phyloP scores from a whole-genome alignment of 169 alveolate genomes.

The Babesia bigemina region DNA sequence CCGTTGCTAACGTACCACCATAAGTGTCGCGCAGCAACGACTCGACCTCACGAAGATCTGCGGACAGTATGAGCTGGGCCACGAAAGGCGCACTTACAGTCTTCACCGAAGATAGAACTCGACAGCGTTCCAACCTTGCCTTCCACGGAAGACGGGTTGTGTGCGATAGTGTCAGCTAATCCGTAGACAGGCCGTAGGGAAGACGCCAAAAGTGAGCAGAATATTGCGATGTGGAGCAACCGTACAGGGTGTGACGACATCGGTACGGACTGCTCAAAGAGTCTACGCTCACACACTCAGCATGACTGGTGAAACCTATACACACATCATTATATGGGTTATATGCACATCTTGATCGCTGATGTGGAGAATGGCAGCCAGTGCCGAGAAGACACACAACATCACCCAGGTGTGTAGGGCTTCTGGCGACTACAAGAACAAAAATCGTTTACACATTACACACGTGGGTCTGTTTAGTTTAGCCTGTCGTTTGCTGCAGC shows the following conservation, averaged over 20 bases:
- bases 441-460: neutral
- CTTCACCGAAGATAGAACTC: conserved; percentile 23
- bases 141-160: neutral
- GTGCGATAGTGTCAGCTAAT: too few species aligned
- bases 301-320: neutral
- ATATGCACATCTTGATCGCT: neutral
- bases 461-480: neutral
- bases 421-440: neutral
- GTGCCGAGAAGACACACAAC: neutral
- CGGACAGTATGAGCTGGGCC: neutral
- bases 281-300: neutral
- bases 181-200: neutral
- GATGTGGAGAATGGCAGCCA: too few species aligned
- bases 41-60: conserved; percentile 58
- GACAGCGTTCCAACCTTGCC: neutral
- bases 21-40: conserved; percentile 28
- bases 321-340: neutral
- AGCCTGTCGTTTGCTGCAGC: conserved; percentile 70
- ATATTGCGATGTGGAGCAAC: neutral
- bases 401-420: conserved; percentile 10
- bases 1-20: conserved; percentile 48
- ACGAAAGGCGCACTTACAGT: conserved; percentile 4
- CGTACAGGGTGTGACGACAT: neutral
- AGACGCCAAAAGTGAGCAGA: neutral
- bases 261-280: neutral